Conservation (phyloP, 371 early-diverging fungal species). For the Mortierella sp. region DNA sequence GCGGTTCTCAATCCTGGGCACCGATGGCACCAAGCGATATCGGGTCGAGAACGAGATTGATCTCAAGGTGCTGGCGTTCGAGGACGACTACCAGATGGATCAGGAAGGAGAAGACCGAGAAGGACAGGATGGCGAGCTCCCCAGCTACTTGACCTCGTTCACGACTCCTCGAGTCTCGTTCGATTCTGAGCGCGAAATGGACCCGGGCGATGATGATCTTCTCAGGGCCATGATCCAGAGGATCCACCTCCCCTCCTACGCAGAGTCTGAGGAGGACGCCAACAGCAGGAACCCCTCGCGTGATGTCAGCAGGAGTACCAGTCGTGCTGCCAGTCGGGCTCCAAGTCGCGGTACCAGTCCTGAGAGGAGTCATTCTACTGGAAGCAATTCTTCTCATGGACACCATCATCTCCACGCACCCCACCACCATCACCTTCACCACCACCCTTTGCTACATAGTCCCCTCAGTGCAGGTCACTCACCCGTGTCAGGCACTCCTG, state of each 20-base stretch:
- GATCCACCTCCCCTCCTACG: slow-evolving; percentile 53
- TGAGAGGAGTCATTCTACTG: slow-evolving; percentile 27
- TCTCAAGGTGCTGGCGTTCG: slow-evolving; percentile 40
- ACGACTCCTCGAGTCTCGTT: slow-evolving; percentile 48
- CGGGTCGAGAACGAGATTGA: slow-evolving; percentile 44
- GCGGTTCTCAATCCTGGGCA: slow-evolving; percentile 40
- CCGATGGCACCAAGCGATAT: slow-evolving; percentile 32
- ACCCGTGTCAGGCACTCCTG: slow-evolving; percentile 4
- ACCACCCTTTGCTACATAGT: slow-evolving; percentile 10
- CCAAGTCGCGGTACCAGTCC: slow-evolving; percentile 29
- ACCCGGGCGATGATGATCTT: slow-evolving; percentile 46
- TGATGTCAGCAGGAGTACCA: slow-evolving; percentile 33
- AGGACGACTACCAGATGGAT: slow-evolving; percentile 32
- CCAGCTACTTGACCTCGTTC: slow-evolving; percentile 50
- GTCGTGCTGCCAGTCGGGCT: slow-evolving; percentile 23
- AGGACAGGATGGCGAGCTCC: slow-evolving; percentile 19
- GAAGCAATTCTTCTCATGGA: slow-evolving; percentile 6
- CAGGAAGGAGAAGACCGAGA: slow-evolving; percentile 11
- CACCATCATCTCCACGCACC: slow-evolving; percentile 1
- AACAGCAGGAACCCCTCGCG: slow-evolving; percentile 46
- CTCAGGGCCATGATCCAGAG: slow-evolving; percentile 42
- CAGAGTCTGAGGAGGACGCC: slow-evolving; percentile 50
- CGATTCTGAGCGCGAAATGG: slow-evolving; percentile 52
- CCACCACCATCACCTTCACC: slow-evolving; percentile 14
- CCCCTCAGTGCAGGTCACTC: slow-evolving; percentile 20